These are phyloP conservation scores for Paraurostyla sp. DNA, from an alignment of 73 alveolate genomes.

Conservation along the genomic window DNA sequence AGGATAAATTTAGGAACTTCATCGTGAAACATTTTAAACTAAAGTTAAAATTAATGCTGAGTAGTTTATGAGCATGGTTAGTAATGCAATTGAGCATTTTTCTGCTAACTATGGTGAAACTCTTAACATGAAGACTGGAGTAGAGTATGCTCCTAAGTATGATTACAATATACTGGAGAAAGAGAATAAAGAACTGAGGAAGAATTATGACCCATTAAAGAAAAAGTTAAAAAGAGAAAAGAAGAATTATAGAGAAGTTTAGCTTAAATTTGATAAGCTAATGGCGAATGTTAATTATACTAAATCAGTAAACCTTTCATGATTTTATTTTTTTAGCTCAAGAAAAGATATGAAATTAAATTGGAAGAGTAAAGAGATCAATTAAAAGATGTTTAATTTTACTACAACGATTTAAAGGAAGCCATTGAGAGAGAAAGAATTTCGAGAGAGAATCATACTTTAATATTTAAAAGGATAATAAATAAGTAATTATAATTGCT, in stretches of 20 bases:
- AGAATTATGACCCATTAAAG: background rate
- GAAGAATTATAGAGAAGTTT: background rate
- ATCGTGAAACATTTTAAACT: background rate
- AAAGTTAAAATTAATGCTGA: conserved; percentile 21
- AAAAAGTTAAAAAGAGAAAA: background rate
- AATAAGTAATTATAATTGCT: background rate
- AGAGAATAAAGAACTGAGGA: background rate
- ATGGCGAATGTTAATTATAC: conserved; percentile 35
- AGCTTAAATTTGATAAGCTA: background rate
- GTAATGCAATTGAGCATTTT: conserved; percentile 14
- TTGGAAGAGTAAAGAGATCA: conserved; percentile 20
- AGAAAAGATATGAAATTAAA: conserved; percentile 5
- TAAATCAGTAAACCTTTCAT: background rate
- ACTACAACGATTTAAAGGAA: conserved; percentile 23
- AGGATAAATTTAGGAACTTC: conserved; percentile 10
- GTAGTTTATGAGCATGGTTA: background rate
- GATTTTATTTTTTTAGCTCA: background rate
- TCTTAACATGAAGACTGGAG: conserved; percentile 9
- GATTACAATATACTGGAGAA: conserved; percentile 5
- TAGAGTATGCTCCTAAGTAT: conserved; percentile 15
- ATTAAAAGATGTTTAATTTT: background rate
- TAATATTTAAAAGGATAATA: conserved; percentile 1
- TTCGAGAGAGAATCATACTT: conserved; percentile 12
- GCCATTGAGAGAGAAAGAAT: conserved; percentile 21
- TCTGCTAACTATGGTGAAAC: conserved; percentile 36